Evolutionary conservation across 2,329 filamentous ascomycete genomes (phyloP), one percentile per base, ranked within the genome.

Genomic region (Alternaria brassicicola): DNA sequence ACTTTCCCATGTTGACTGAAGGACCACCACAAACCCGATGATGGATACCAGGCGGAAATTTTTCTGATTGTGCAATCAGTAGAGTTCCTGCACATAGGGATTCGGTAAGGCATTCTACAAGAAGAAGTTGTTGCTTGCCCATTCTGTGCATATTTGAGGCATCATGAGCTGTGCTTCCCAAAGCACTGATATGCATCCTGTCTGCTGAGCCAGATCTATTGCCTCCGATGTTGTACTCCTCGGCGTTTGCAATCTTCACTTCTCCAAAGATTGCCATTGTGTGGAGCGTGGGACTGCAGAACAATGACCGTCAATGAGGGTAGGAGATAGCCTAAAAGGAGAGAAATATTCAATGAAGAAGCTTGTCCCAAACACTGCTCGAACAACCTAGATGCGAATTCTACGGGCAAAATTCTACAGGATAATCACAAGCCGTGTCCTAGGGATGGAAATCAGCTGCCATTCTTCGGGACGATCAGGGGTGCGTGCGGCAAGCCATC

Each of bases 41-140:
- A 68, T 68, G 9, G 66, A 65, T 4, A 64, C 30, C 13, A 65
- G 46, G 10, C 58, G 45, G 31, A 68, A 68, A 31, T 68, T 67
- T 25, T 65, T 53, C 62, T 68, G 5, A 9, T 12, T 31, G 15
- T 10, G 19, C 6, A 8, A 25, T 62, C 31, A 64, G 59, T 17
- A 47, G 17, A 17, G 3, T 21, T 30, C n/a, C 6, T 23, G 21
- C 4, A 10, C 3, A 36, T 35, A 10, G 8, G 25, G 10, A n/a
- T 19, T n/a, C 10, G 8, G 13, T 17, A 30, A 30, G 10, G 17
- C 25, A 39, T 7, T 48, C 45, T 42, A 69, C 66, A 3, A 66
- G 54, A 17, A 67, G 55, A 19, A 68, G 47, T 38, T 70, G 67
- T 49, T 57, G 54, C 51, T 69, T 70, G 30, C 67, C 67, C 65